A percentile compares a stretch with the other conserved stretches of the same genome.
phyloP scores from a whole-genome alignment of 495 filamentous ascomycete species.

The Hypoxylon lienhwacheense region DNA sequence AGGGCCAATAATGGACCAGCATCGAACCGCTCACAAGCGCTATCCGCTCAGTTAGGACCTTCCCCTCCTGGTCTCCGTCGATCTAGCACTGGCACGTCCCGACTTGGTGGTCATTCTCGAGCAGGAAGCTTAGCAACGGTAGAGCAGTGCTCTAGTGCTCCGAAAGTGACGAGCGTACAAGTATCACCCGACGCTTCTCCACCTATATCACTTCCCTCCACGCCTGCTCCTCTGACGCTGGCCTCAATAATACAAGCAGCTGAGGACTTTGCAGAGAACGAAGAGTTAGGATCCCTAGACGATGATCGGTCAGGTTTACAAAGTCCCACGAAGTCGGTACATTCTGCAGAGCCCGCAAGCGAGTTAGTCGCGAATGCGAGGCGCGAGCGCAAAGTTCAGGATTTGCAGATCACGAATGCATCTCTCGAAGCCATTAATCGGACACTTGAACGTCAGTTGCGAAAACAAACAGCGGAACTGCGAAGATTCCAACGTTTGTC shows the following conservation, averaged over 20 bases:
- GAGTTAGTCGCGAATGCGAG: constrained; percentile 81
- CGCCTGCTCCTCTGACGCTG: constrained; percentile 38
- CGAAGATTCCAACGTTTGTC: constrained; percentile 80
- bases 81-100: constrained; percentile 24
- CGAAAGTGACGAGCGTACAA: constrained; percentile 18
- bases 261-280: constrained; percentile 49
- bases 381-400: constrained; percentile 90
- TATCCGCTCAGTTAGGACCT: constrained; percentile 32
- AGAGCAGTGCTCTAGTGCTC: constrained; percentile 15
- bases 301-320: constrained; percentile 39
- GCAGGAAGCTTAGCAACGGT: constrained; percentile 33
- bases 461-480: constrained; percentile 87
- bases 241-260: constrained; percentile 53
- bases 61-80: constrained; percentile 32
- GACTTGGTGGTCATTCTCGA: constrained; percentile 35
- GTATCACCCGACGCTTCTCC: constrained; percentile 26
- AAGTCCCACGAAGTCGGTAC: constrained; percentile 55
- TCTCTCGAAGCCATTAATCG: constrained; percentile 96
- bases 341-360: constrained; percentile 56
- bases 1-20: constrained; percentile 16
- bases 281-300: constrained; percentile 27
- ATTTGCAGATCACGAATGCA: constrained; percentile 97
- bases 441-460: constrained; percentile 84
- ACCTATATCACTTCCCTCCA: constrained; percentile 31
- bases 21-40: constrained; percentile 8